Base-by-base conservation (phyloP, 2,329 filamentous ascomycete genomes). In the Aspergillus calidoustus region DNA sequence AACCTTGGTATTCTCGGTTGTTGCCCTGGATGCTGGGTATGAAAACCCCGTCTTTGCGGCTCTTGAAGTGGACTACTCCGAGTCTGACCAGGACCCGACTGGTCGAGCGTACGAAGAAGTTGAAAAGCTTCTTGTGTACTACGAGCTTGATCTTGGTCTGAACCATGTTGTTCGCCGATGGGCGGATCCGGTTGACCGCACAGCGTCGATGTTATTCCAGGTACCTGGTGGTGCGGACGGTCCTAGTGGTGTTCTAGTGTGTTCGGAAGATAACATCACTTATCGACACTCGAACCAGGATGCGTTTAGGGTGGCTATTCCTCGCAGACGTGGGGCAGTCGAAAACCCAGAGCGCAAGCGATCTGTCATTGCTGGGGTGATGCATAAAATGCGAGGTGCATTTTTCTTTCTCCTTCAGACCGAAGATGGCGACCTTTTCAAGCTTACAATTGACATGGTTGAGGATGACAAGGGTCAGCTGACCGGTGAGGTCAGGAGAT, bases 371-470 rank as follows among this genome's bases (percentile, higher is more conserved):
- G 87, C 91, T 3, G 95, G 95, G 54, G 93, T 97, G n/a, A 94
- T 98, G 88, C 95, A 99, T 80, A 96, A 96, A 76, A 89, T 97
- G 75, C 94, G 95, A 71, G 93, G 93, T 30, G 93, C 93, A 1
- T 99, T 99, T 80, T 99, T 99, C 82, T 97, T 98, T 75, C 86
- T 99, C 3, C 81, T 99, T 0, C 95, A 99, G 75, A 93, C 91
- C 0, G 95, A 99, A 61, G 96, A 99, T 75, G 95, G 95, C n/a
- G 96, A 99, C 76, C 83, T 99, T 7, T 98, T 99, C 84, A 98
- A 98, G 76, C 86, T 98, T 54, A 97, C 90, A 0, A 88, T 99
- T 63, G 93, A 97, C 66, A 94, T 97, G 88, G 85, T 89, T 9
- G 90, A 93, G 68, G 91, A 96, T 69, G 74, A 89, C 1, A 86